Evolutionary conservation across 2,329 filamentous ascomycete genomes (phyloP), one percentile per base, ranked within the genome.

Genomic region (Epichloe aotearoae): DNA sequence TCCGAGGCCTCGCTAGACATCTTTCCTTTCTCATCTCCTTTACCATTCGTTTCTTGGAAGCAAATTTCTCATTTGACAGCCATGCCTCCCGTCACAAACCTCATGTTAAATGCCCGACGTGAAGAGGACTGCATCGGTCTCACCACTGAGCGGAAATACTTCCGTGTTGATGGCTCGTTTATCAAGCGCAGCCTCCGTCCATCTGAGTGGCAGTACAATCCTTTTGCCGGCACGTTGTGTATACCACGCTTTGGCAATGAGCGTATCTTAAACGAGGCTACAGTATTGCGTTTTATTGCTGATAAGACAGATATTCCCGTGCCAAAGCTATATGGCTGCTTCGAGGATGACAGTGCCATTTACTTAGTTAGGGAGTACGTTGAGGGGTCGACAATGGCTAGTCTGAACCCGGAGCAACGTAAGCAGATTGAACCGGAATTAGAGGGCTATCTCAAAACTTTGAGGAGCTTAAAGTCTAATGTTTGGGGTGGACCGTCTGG

Each of bases 191-290:
- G 50, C 45, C 52, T 54, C 15, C 47, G 50, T 19, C 50, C 47
- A 11, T 44, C 50, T 14, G 46, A 55, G 43, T 55, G 43, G 50
- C 53, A 51, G 46, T 36, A 39, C 17, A 51, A 48, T 38, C 49
- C 48, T 14, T 47, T 53, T 20, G 33, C 20, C 1, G 49, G 53
- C 23, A 47, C 46, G 10, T 33, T 53, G 6, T 34, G 23, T 30
- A 43, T 55, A 40, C 57, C 53, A 3, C 50, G 40, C 14, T 54
- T 57, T 20, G 46, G 48, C 6, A 50, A 38, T 8, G 54, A 59
- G n/a, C 52, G 55, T 3, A 38, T 59, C 4, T 20, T 58, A 14
- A 59, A 58, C 37, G 54, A 59, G 26, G 56, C 39, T 15, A 54
- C 55, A 17, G 12, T 30, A 10, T 15, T 59, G 37, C 44, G 39